A percentile compares a stretch with the other conserved stretches of the same genome.
Conservation (phyloP, 1,284 basidiomycete genomes). For the Ganoderma lucidum region DNA sequence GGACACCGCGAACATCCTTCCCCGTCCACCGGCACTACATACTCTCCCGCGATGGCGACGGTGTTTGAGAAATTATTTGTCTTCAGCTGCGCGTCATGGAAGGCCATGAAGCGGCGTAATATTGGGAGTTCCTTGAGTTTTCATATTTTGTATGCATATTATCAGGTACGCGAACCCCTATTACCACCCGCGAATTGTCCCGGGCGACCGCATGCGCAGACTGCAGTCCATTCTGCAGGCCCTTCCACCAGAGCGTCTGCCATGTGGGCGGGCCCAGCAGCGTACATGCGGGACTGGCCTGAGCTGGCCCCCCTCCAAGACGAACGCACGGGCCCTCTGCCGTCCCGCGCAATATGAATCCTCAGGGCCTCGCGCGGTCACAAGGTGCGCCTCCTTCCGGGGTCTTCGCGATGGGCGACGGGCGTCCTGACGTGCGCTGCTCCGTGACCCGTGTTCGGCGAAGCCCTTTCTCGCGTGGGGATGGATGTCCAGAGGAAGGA, state of each 20-base stretch:
- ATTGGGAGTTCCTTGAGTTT: neutral
- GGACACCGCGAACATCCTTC: neutral
- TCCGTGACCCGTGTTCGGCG: constrained; percentile 1
- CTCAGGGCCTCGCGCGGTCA: constrained; percentile 14
- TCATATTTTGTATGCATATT: neutral
- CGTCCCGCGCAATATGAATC: constrained; percentile 7
- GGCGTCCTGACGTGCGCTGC: constrained; percentile 1
- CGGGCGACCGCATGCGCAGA: neutral
- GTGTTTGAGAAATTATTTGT: neutral
- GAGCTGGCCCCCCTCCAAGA: neutral
- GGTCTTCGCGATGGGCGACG: constrained; percentile 3
- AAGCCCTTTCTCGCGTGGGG: constrained; percentile 1
- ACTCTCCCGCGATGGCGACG: neutral
- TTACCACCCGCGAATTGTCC: neutral
- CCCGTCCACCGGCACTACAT: neutral
- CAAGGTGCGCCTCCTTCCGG: constrained; percentile 18
- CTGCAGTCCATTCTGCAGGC: neutral
- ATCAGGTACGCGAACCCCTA: neutral
- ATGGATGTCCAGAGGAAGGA: neutral
- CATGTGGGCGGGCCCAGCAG: neutral
- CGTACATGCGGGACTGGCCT: neutral
- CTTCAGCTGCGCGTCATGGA: neutral
- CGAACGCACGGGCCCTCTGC: constrained; percentile 9
- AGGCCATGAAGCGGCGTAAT: neutral
- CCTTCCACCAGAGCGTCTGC: neutral